A percentile compares a stretch with the other conserved stretches of the same genome.
Conservation (phyloP, 495 filamentous ascomycete species). For the Lasiosphaeria hispida region DNA sequence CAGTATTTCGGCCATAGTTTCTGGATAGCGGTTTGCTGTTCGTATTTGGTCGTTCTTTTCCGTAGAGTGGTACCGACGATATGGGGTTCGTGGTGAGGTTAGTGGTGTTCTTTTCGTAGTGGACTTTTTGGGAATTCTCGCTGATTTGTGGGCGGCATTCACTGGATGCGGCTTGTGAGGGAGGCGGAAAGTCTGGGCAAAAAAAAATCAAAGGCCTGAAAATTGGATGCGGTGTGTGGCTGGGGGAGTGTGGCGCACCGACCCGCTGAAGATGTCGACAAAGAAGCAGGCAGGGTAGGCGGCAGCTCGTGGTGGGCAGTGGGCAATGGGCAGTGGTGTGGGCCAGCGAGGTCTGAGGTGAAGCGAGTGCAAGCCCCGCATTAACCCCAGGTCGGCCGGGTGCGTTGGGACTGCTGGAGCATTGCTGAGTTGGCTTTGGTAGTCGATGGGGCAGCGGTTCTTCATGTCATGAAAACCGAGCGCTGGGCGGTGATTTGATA, state of each 20-base stretch:
- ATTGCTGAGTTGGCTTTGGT: neutral
- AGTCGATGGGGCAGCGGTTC: neutral
- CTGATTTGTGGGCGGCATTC: constrained; percentile 35
- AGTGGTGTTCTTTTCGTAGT: constrained; percentile 4
- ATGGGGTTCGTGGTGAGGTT: constrained; percentile 18
- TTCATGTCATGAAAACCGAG: constrained; percentile 23
- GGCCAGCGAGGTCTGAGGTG: constrained; percentile 1
- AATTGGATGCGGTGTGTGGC: neutral
- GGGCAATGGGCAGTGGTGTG: too few species aligned
- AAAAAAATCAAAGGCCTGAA: neutral
- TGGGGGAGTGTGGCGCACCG: neutral
- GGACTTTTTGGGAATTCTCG: constrained; percentile 27
- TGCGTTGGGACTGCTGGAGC: too few species aligned
- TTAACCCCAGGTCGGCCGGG: neutral
- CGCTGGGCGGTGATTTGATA: constrained; percentile 21
- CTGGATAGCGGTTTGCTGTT: neutral
- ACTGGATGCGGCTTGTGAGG: constrained; percentile 2
- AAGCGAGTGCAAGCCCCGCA: neutral
- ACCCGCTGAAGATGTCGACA: too few species aligned
- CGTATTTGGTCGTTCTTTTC: constrained; percentile 6
- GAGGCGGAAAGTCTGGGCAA: neutral
- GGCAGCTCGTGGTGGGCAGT: neutral
- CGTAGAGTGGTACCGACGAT: too few species aligned
- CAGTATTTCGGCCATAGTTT: constrained; percentile 42
- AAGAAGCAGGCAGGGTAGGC: too few species aligned